A percentile compares a stretch with the other conserved stretches of the same genome.
phyloP scores from a whole-genome alignment of 1,139 yeast species.

The Suhomyces anneliseae region DNA sequence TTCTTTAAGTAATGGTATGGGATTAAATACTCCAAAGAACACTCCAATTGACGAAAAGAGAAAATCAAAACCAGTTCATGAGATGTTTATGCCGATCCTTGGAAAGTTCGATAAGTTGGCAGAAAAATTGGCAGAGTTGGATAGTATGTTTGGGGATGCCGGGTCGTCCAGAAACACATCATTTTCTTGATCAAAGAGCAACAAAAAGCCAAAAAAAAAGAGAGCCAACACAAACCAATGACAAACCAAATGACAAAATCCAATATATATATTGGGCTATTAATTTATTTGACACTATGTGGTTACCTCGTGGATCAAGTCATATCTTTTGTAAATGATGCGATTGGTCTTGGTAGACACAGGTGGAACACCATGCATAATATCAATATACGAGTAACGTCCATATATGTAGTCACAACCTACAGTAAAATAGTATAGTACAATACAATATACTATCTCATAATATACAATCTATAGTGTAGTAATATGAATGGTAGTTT shows the following conservation, averaged over 20 bases:
- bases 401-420: neutral
- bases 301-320: no score
- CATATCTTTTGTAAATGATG: no score
- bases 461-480: no score
- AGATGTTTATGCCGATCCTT: slow-evolving; percentile 50
- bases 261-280: no score
- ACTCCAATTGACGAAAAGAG: slow-evolving; percentile 18
- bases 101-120: slow-evolving; percentile 49
- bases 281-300: no score
- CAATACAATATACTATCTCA: no score
- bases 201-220: no score
- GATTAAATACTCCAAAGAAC: slow-evolving; percentile 8
- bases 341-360: neutral
- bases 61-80: slow-evolving; percentile 39
- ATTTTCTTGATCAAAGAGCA: neutral
- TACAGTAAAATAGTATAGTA: no score
- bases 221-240: neutral
- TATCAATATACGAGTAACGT: neutral
- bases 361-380: neutral
- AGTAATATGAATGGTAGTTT: no score
- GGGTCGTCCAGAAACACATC: neutral
- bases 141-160: slow-evolving; percentile 21
- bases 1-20: slow-evolving; percentile 25
- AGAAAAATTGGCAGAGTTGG: slow-evolving; percentile 45
- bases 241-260: neutral